phyloP scores from a whole-genome alignment of 2,329 filamentous ascomycete species.

The Claviceps humidiphila region DNA sequence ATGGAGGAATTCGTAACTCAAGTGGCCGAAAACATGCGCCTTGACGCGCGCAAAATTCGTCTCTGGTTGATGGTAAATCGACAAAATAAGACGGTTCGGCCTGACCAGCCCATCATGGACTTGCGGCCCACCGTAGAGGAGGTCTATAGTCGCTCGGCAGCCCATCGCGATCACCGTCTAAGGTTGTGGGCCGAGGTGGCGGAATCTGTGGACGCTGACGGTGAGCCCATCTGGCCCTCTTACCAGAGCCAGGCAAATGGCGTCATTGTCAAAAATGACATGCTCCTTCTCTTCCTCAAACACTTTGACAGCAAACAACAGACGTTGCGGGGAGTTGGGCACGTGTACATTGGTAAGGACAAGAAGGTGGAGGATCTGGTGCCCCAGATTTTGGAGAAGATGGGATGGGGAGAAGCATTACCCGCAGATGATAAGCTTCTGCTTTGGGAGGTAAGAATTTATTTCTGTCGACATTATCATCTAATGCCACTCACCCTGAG shows the following conservation, averaged over 20 bases:
- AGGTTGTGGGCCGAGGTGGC: conserved; percentile 79
- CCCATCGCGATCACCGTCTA: conserved; percentile 57
- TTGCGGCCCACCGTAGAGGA: conserved; percentile 67
- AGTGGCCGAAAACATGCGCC: conserved; percentile 55
- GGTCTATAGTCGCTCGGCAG: conserved; percentile 34
- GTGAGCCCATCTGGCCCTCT: conserved; percentile 59
- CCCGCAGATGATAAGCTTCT: conserved; percentile 45
- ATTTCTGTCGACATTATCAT: background rate
- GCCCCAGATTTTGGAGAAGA: conserved; percentile 62
- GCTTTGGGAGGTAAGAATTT: conserved; percentile 57
- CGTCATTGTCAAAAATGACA: conserved; percentile 44
- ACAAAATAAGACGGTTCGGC: conserved; percentile 90
- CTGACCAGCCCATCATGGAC: conserved; percentile 76
- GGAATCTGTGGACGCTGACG: conserved; percentile 51
- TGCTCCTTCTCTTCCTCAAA: conserved; percentile 81
- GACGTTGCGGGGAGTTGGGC: conserved; percentile 60
- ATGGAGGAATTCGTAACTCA: conserved; percentile 60
- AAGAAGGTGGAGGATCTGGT: conserved; percentile 80
- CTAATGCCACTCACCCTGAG: background rate
- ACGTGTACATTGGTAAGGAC: conserved; percentile 76
- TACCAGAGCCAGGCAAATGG: conserved; percentile 44
- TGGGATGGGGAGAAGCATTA: conserved; percentile 74
- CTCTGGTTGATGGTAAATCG: conserved; percentile 98
- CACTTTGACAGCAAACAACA: conserved; percentile 74
- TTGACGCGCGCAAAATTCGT: conserved; percentile 58